Evolutionary conservation across 169 alveolate species (phyloP).

Genomic region (Amoebophrya sp.): DNA sequence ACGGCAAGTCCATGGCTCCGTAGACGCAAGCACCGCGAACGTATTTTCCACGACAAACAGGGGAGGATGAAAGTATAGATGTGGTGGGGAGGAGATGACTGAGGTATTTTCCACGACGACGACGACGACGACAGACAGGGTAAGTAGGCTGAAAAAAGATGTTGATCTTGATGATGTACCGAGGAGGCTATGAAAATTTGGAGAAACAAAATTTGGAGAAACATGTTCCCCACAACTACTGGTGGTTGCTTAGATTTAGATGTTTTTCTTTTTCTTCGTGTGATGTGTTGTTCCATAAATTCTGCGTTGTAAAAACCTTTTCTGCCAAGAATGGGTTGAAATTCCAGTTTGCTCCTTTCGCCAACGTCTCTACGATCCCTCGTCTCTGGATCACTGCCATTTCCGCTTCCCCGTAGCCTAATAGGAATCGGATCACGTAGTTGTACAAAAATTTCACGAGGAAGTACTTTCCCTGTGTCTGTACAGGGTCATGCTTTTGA

Average conservation of each 20-base stretch:
- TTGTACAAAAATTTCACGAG: not conserved
- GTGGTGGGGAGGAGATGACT: not conserved
- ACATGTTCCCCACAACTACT: not conserved
- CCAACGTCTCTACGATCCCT: not conserved
- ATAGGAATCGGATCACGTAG: not conserved
- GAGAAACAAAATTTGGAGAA: not conserved
- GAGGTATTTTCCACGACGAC: not conserved
- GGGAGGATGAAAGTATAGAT: too few relatives aligned
- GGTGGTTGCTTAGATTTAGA: not conserved
- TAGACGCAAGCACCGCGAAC: not conserved
- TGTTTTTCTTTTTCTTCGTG: not conserved
- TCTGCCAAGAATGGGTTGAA: not conserved
- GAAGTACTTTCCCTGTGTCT: not conserved
- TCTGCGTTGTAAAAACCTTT: not conserved
- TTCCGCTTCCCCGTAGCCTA: not conserved
- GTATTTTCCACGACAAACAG: too few relatives aligned
- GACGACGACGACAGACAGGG: not conserved
- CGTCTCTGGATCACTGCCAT: not conserved
- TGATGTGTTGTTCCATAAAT: not conserved
- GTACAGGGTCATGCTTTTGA: not conserved
- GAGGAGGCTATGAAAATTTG: not conserved
- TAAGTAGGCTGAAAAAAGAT: not conserved
- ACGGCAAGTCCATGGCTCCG: not conserved
- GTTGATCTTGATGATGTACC: not conserved
- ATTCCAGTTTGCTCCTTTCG: not conserved